These are phyloP conservation scores for Heterobasidion irregulare DNA, from an alignment of 1,284 basidiomycete genomes.

Conservation along the genomic window DNA sequence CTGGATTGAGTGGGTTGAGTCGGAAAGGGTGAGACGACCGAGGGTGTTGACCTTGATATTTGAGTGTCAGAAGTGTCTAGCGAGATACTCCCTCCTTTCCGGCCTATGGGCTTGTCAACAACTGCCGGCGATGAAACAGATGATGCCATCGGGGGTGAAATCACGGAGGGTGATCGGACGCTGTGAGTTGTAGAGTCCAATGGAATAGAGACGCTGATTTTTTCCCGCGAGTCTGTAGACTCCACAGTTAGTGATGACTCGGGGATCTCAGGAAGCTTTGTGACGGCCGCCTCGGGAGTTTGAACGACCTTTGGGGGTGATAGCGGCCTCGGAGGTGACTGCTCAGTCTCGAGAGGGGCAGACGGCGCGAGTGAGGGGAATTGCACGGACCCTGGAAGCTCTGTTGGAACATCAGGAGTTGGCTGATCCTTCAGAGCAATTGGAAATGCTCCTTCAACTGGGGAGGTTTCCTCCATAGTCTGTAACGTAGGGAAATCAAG, in stretches of 20 bases:
- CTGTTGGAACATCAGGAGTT: background rate
- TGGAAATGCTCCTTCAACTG: background rate
- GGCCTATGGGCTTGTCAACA: background rate
- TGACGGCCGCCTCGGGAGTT: no score
- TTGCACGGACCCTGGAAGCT: background rate
- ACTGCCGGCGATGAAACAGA: no score
- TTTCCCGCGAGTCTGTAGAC: no score
- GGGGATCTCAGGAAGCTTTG: no score
- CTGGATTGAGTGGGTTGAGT: background rate
- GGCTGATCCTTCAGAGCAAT: background rate
- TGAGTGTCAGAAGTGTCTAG: background rate
- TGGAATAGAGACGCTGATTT: no score
- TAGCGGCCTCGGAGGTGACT: no score
- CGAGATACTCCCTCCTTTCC: background rate
- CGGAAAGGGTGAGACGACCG: background rate
- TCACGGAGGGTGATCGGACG: no score
- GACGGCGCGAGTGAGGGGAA: background rate
- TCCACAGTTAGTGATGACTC: no score
- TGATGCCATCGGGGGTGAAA: no score
- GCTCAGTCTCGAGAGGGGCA: no score
- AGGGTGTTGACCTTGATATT: background rate
- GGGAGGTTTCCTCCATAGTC: conserved; percentile 1
- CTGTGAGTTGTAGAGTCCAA: no score
- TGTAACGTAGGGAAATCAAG: background rate
- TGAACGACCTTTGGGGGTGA: no score